Evolutionary conservation across 169 alveolate species (phyloP), one percentile per base, ranked within the genome.

Genomic region (Babesia divergens): DNA sequence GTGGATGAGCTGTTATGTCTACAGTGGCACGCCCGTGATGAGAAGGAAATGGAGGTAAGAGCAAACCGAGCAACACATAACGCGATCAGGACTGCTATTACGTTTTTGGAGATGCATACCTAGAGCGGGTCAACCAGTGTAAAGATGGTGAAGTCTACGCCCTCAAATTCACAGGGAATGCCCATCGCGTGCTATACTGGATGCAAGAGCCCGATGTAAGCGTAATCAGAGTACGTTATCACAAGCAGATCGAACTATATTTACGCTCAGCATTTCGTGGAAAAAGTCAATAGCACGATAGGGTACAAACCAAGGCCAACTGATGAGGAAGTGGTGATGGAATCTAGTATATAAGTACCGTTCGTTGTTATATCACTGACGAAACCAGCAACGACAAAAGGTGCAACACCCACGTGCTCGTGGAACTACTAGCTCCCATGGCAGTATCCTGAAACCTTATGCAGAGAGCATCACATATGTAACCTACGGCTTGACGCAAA

Each of bases 41-140:
- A 42, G 24, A 52, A 38, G 7, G 20, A 51, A 38, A 55, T 44
- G 4, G 69, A 65, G 65, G 74, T 52, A 37, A 16, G 70, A 26
- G 6, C 35, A 20, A 22, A 26, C 13, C 1, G 11, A 2, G 26
- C 50, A 34, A 20, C 1, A 0, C 14, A 18, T 14, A 42, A 42
- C n/a, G 14, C 16, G 18, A 32, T 6, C 44, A 72, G 82, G 90
- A 83, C 37, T 31, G 54, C 56, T 64, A 49, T 54, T 76, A 71
- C 52, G 87, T 83, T 16, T 71, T 83, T 65, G 82, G 52, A 7
- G 90, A 83, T 29, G 90, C 90, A 18, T 76, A 66, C 74, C 81
- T 83, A 44, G 81, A 66, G 50, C 46, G 47, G 56, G 71, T 83
- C 28, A 47, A 49, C 2, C 71, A 59, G 34, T 67, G 84, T 55